Evolutionary conservation across 2,329 filamentous ascomycete species (phyloP), one percentile per base, ranked within the genome.

Genomic region (Fusarium clavum): DNA sequence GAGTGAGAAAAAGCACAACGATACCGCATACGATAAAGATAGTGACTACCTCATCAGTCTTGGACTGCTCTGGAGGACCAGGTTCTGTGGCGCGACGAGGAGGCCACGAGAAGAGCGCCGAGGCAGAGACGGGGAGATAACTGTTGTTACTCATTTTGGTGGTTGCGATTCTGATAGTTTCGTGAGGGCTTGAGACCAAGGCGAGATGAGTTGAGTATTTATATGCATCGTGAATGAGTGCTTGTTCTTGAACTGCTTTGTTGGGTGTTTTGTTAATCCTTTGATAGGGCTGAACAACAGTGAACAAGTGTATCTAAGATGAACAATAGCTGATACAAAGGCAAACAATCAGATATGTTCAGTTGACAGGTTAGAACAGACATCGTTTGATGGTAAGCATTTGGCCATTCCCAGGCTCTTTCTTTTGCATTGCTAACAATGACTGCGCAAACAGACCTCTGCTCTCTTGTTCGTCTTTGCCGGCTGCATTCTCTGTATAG

Each of bases 1-100:
- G 66, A 3, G 45, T 6, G 16, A 32, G 25, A 34, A 72, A 51
- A 24, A 64, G 22, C 3, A 49, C 32, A 13, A 47, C 34, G 27
- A 73, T 56, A 55, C 63, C 55, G 22, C 45, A 45, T 47, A 57
- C 47, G 4, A 73, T 47, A 22, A 24, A 34, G 22, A 32, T 43
- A n/a, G 56, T 62, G 20, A 55, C 13, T 34, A 30, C 22, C 8
- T 45, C 44, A 20, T 70, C 45, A 13, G 44, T 25, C 4, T 30
- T 34, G n/a, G 55, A 66, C 6, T 40, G 27, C 16, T 52, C 24
- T 13, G 24, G 47, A 8, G 41, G 27, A 1, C 13, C 34, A 41
- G 34, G 8, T 18, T 55, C 48, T 20, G 47, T 18, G 34, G 45
- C 56, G 4, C 64, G 64, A 25, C 62, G 54, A 11, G 51, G 67